These are phyloP conservation scores for Aristolochia californica DNA, from an alignment of 164 flowering plant genomes.

Conservation along the genomic window DNA sequence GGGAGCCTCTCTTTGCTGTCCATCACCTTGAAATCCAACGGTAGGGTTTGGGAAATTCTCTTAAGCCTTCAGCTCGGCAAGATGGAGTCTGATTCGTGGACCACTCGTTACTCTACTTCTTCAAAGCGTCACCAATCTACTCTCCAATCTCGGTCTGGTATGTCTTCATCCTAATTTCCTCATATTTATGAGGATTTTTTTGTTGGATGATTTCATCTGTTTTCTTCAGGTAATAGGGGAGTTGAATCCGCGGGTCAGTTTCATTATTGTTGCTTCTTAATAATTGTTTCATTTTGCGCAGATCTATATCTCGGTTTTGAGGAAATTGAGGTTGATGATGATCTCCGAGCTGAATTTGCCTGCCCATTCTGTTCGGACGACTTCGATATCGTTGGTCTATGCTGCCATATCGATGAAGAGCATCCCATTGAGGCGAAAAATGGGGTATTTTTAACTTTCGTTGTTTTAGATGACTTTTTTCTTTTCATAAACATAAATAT, in stretches of 20 bases:
- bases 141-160: constrained; percentile 1
- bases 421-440: constrained; percentile 67
- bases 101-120: constrained; percentile 1
- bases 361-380: constrained; percentile 82
- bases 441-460: constrained; percentile 40
- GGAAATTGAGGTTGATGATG: constrained; percentile 75
- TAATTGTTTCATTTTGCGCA: constrained; percentile 18
- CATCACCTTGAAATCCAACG: neutral
- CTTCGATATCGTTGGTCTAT: constrained; percentile 72
- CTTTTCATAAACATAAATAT: neutral
- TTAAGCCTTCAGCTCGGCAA: neutral
- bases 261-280: neutral
- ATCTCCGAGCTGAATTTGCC: constrained; percentile 54
- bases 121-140: neutral
- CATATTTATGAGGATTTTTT: neutral
- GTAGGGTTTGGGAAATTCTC: neutral
- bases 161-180: neutral
- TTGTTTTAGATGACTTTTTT: neutral
- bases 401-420: constrained; percentile 88
- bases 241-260: neutral
- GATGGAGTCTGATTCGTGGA: constrained; percentile 4
- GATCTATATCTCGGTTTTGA: constrained; percentile 63
- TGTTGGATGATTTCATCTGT: neutral
- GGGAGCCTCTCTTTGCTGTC: neutral
- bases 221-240: neutral